Conservation (phyloP, 768 basidiomycete genomes). For the Rhizopogon vesiculosus region DNA sequence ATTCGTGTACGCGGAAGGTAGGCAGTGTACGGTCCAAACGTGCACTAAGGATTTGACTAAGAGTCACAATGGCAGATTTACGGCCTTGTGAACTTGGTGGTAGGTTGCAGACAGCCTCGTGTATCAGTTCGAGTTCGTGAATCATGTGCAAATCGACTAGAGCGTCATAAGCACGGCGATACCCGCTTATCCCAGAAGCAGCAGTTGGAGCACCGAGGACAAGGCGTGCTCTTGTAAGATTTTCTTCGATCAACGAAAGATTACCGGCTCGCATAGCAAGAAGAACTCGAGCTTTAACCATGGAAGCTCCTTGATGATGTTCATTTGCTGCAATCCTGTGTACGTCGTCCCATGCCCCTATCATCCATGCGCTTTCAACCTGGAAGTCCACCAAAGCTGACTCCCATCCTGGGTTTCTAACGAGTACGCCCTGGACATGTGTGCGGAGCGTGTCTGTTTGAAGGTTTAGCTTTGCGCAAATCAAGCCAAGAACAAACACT, state of each 20-base stretch:
- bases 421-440: conserved; percentile 88
- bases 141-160: conserved; percentile 80
- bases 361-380: conserved; percentile 94
- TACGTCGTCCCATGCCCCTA: conserved; percentile 89
- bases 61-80: conserved; percentile 36
- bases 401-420: conserved; percentile 83
- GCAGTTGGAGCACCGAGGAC: conserved; percentile 77
- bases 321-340: conserved; percentile 49
- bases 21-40: conserved; percentile 79
- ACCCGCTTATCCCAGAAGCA: conserved; percentile 75
- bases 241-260: conserved; percentile 35
- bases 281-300: conserved; percentile 75
- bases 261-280: conserved; percentile 69
- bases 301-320: conserved; percentile 50
- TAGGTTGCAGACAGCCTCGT: conserved; percentile 35
- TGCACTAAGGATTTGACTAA: conserved; percentile 40
- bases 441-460: conserved; percentile 86
- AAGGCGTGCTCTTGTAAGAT: conserved; percentile 61
- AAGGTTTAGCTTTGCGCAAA: conserved; percentile 3
- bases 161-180: conserved; percentile 84
- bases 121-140: conserved; percentile 78
- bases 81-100: conserved; percentile 34
- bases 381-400: conserved; percentile 73
- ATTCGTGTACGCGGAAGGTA: conserved; percentile 84
- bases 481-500: conserved; percentile 1